Percentiles rank a stretch among this genome's conserved stretches.
phyloP scores from a whole-genome alignment of 768 basidiomycete genomes.

The Crepidotus variabilis region DNA sequence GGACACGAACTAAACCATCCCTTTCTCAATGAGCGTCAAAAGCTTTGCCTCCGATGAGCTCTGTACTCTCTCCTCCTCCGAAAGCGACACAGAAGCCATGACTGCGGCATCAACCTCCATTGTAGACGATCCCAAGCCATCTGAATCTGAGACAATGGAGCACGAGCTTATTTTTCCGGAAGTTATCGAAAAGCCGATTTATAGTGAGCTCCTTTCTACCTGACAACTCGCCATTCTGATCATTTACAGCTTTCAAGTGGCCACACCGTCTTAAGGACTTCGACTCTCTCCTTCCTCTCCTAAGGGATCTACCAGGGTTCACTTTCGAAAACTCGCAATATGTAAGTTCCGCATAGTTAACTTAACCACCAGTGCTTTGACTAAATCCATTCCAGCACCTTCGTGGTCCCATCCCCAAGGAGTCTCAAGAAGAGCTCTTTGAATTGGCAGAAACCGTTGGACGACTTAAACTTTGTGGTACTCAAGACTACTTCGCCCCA shows the following conservation, averaged over 20 bases:
- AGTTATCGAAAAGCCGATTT: no score
- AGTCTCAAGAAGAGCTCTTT: neutral
- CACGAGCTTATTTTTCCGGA: no score
- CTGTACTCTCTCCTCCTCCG: neutral
- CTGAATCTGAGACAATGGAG: no score
- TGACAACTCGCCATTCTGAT: neutral
- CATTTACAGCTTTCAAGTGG: neutral
- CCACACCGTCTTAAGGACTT: neutral
- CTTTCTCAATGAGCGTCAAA: neutral
- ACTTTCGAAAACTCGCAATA: neutral
- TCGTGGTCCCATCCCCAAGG: neutral
- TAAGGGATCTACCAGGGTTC: neutral
- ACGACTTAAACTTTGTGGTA: neutral
- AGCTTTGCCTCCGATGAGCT: neutral
- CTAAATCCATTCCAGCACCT: neutral
- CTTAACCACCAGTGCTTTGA: neutral
- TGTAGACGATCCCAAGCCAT: no score
- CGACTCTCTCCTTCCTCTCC: neutral
- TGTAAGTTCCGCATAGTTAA: neutral
- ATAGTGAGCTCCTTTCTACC: no score
- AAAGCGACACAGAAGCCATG: no score
- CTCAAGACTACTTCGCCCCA: neutral
- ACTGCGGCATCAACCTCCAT: no score
- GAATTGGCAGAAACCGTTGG: neutral
- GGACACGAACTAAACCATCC: neutral